Percentiles rank a stretch among this genome's conserved stretches.
Evolutionary conservation across 768 basidiomycete species (phyloP).

Genomic region (Macrolepiota dolichaula): DNA sequence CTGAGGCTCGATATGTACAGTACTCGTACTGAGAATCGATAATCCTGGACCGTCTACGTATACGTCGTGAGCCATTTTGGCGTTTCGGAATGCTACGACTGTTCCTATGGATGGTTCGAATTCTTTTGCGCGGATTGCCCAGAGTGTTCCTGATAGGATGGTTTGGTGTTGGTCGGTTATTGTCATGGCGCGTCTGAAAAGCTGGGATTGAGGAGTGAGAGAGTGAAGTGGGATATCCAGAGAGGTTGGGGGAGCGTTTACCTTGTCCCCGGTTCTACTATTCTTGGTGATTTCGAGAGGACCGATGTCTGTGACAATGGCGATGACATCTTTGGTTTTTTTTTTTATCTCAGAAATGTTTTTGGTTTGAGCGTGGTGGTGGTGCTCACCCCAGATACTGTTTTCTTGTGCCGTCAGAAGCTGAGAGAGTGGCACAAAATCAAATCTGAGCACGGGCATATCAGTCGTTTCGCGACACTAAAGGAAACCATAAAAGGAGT

Average conservation of each 20-base stretch:
- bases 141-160: background rate
- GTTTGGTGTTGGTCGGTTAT: background rate
- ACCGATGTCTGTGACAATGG: background rate
- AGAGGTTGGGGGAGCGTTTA: background rate
- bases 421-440: background rate
- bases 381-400: background rate
- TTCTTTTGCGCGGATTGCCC: conserved; percentile 2
- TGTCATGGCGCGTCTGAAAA: background rate
- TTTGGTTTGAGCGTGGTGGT: background rate
- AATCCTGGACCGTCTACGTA: background rate
- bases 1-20: conserved; percentile 2
- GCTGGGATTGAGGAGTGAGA: background rate
- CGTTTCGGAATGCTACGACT: conserved; percentile 3
- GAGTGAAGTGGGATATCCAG: background rate
- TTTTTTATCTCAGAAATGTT: background rate
- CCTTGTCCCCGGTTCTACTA: background rate
- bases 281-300: background rate
- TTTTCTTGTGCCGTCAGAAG: background rate
- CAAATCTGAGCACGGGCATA: background rate
- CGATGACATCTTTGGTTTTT: background rate
- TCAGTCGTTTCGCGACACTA: background rate
- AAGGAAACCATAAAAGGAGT: background rate
- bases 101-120: background rate
- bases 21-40: background rate
- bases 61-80: background rate